These are phyloP conservation scores for Curvularia eragrostidis DNA, from an alignment of 2,329 filamentous ascomycete species.

Conservation along the genomic window DNA sequence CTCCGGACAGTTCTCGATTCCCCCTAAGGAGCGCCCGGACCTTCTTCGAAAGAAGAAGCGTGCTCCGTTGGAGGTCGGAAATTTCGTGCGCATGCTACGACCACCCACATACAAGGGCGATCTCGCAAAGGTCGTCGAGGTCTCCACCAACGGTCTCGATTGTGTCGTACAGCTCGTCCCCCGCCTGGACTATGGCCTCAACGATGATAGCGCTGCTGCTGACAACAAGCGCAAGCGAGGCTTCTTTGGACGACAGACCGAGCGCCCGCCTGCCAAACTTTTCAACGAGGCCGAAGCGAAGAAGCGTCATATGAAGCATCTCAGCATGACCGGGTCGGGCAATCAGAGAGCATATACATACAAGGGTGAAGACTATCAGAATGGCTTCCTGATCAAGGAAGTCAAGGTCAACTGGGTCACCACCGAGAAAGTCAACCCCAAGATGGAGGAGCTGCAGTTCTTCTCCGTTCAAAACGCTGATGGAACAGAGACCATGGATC, in stretches of 20 bases:
- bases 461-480: slow-evolving; percentile 90
- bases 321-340: slow-evolving; percentile 60
- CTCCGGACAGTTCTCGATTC: slow-evolving; percentile 84
- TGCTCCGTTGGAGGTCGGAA: slow-evolving; percentile 78
- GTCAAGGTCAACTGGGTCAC: slow-evolving; percentile 86
- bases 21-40: slow-evolving; percentile 97
- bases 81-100: slow-evolving; percentile 87
- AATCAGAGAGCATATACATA: slow-evolving; percentile 79
- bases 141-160: slow-evolving; percentile 90
- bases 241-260: slow-evolving; percentile 58
- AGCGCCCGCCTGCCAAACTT: slow-evolving; percentile 82
- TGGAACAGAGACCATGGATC: slow-evolving; percentile 90
- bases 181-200: slow-evolving; percentile 86
- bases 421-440: slow-evolving; percentile 91
- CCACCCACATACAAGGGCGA: slow-evolving; percentile 84
- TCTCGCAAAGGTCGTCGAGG: slow-evolving; percentile 88
- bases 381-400: slow-evolving; percentile 92
- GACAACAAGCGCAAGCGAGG: slow-evolving; percentile 78
- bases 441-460: slow-evolving; percentile 92
- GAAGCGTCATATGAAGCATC: slow-evolving; percentile 76
- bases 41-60: slow-evolving; percentile 90
- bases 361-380: slow-evolving; percentile 86
- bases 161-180: slow-evolving; percentile 88
- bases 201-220: slow-evolving; percentile 72
- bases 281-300: slow-evolving; percentile 94